A percentile compares a stretch with the other conserved stretches of the same genome.
Evolutionary conservation across 768 basidiomycete genomes (phyloP).

Genomic region (Agrocybe praecox): DNA sequence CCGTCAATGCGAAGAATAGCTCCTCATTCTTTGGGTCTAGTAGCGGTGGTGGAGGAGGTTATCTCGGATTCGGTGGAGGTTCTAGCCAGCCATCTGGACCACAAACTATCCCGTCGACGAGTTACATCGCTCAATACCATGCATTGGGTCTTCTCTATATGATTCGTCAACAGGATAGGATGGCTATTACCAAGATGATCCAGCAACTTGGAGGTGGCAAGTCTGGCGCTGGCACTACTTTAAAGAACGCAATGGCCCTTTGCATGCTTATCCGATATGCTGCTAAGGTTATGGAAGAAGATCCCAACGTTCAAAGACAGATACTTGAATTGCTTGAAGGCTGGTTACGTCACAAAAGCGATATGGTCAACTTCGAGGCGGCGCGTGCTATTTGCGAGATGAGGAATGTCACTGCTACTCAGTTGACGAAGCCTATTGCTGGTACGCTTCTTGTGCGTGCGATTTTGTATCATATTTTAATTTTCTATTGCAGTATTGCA

Average conservation of each 20-base stretch:
- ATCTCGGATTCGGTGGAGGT: conserved; percentile 72
- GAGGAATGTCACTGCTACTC: conserved; percentile 76
- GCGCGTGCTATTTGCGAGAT: conserved; percentile 97
- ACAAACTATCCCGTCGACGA: conserved; percentile 85
- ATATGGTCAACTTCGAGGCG: conserved; percentile 99
- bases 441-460: conserved; percentile 46
- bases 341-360: conserved; percentile 97
- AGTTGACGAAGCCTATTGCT: conserved; percentile 86
- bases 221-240: conserved; percentile 76
- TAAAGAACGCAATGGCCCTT: conserved; percentile 96
- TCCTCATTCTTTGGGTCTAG: conserved; percentile 65
- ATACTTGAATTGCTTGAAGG: conserved; percentile 94
- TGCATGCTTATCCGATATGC: conserved; percentile 99
- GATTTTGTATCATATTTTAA: background rate
- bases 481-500: conserved; percentile 69
- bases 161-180: conserved; percentile 96
- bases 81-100: conserved; percentile 56
- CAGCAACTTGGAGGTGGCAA: conserved; percentile 94
- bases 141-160: conserved; percentile 91
- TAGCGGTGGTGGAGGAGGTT: conserved; percentile 58
- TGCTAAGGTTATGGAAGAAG: conserved; percentile 98
- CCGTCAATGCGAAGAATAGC: conserved; percentile 85
- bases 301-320: conserved; percentile 90
- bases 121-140: conserved; percentile 96
- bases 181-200: conserved; percentile 99